Conservation (phyloP, 75 land plant genomes). For the Pinus taeda region DNA sequence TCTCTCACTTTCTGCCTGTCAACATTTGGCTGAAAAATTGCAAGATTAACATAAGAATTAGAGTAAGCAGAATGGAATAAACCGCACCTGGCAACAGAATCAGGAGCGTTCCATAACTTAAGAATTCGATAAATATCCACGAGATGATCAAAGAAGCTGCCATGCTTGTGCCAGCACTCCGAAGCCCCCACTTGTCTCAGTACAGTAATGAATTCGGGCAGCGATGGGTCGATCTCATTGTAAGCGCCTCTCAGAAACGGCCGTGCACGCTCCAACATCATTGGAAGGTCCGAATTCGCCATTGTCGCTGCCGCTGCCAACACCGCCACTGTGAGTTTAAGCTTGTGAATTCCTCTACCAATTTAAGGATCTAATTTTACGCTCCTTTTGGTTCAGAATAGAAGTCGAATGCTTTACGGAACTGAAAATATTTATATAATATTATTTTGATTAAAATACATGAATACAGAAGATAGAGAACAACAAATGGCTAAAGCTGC, state of each 20-base stretch:
- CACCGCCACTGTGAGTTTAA: no score
- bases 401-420: no score
- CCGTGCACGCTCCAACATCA: conserved; percentile 24
- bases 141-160: conserved; percentile 83
- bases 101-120: conserved; percentile 66
- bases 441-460: no score
- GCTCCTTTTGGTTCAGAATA: no score
- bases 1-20: conserved; percentile 41
- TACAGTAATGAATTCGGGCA: conserved; percentile 50
- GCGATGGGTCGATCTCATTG: conserved; percentile 38
- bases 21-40: conserved; percentile 68
- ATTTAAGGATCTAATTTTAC: no score
- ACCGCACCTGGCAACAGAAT: conserved; percentile 69
- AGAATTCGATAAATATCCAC: conserved; percentile 73
- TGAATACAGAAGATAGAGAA: no score
- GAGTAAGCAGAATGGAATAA: conserved; percentile 94
- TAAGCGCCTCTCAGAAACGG: conserved; percentile 70
- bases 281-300: no score
- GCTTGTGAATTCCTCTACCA: no score
- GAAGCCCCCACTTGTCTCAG: conserved; percentile 63
- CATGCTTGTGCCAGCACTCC: conserved; percentile 98
- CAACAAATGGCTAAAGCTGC: no score
- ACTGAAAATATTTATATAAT: no score
- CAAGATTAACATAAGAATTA: conserved; percentile 92
- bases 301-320: no score